Percentiles rank a stretch among this genome's conserved stretches.
Conservation (phyloP, 2,329 filamentous ascomycete species). For the Alternaria arborescens region DNA sequence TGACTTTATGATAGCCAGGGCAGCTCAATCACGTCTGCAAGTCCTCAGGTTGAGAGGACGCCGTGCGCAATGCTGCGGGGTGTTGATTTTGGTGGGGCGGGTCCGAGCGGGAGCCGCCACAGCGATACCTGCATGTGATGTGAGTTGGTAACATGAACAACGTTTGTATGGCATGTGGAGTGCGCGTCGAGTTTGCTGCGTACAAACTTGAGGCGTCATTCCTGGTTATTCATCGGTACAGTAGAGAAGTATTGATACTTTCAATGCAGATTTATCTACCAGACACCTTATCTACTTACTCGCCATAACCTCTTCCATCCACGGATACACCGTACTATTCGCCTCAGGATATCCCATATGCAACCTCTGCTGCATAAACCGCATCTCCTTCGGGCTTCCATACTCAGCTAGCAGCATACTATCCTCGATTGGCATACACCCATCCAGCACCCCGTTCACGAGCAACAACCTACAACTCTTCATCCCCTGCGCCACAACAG, state of each 20-base stretch:
- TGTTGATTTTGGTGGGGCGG: background rate
- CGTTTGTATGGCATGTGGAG: no score
- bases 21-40: background rate
- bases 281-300: background rate
- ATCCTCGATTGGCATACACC: conserved; percentile 69
- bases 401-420: conserved; percentile 62
- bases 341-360: conserved; percentile 58
- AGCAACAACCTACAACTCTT: conserved; percentile 60
- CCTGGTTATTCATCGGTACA: no score
- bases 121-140: background rate
- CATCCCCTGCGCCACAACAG: conserved; percentile 47
- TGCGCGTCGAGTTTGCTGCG: no score
- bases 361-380: conserved; percentile 53
- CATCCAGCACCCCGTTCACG: conserved; percentile 65
- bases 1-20: background rate
- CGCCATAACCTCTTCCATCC: conserved; percentile 43
- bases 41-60: background rate
- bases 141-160: no score
- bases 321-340: conserved; percentile 41
- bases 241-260: no score
- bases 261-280: no score
- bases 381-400: conserved; percentile 62
- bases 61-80: background rate
- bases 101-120: background rate
- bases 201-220: no score